These are phyloP conservation scores for Xylaria digitata DNA, from an alignment of 2,329 filamentous ascomycete genomes.

Conservation along the genomic window DNA sequence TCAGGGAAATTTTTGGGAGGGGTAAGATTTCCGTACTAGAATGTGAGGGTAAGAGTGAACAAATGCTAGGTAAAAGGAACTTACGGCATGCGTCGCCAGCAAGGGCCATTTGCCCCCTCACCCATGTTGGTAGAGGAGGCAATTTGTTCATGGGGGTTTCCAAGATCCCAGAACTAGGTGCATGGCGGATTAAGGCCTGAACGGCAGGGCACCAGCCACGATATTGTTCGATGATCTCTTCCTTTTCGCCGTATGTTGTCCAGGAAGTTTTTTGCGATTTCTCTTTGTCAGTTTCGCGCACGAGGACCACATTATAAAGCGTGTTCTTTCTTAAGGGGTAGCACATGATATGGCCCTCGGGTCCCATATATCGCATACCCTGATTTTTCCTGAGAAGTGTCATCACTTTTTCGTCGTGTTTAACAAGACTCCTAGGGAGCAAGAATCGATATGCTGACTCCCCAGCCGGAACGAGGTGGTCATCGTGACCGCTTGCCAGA, in stretches of 20 bases:
- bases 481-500: constrained; percentile 50
- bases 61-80: constrained; percentile 5
- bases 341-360: constrained; percentile 59
- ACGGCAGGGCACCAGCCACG: constrained; percentile 33
- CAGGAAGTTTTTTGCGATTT: constrained; percentile 63
- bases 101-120: constrained; percentile 45
- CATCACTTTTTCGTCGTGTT: constrained; percentile 62
- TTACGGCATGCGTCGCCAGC: constrained; percentile 39
- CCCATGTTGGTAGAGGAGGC: constrained; percentile 71
- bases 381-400: constrained; percentile 66
- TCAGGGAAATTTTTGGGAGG: constrained; percentile 64
- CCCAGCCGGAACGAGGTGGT: constrained; percentile 59
- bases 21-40: background rate
- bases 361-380: constrained; percentile 61
- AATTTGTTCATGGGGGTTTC: constrained; percentile 75
- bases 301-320: constrained; percentile 74
- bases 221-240: constrained; percentile 69
- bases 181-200: constrained; percentile 23
- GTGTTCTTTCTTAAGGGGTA: constrained; percentile 72
- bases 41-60: background rate
- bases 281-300: constrained; percentile 70
- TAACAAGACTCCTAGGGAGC: constrained; percentile 58
- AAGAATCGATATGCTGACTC: constrained; percentile 67
- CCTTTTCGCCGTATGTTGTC: constrained; percentile 70
- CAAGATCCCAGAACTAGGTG: constrained; percentile 60